These are phyloP conservation scores for Xanthoconium separans DNA, from an alignment of 1,284 basidiomycete species.

Conservation along the genomic window DNA sequence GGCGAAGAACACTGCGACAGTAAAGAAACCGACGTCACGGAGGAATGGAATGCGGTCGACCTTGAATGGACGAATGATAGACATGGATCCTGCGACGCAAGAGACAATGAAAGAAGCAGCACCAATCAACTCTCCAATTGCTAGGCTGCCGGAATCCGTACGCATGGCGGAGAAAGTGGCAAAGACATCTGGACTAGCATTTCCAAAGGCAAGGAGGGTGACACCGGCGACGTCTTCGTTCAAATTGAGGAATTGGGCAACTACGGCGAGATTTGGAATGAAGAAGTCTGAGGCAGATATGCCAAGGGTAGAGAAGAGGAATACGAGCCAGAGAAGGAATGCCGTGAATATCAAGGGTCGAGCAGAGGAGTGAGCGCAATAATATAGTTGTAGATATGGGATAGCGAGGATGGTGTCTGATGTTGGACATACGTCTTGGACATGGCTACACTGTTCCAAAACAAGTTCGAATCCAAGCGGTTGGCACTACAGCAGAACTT, in stretches of 20 bases:
- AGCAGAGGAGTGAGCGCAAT: slow-evolving; percentile 52
- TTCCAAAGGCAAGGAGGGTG: slow-evolving; percentile 92
- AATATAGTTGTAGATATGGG: slow-evolving; percentile 68
- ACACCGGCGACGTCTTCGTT: slow-evolving; percentile 92
- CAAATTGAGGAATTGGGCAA: slow-evolving; percentile 78
- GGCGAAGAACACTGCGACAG: slow-evolving; percentile 71
- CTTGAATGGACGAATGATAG: slow-evolving; percentile 90
- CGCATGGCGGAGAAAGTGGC: slow-evolving; percentile 94
- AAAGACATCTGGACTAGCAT: slow-evolving; percentile 91
- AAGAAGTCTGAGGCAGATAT: slow-evolving; percentile 96
- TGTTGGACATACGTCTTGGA: slow-evolving; percentile 49
- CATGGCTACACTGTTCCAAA: slow-evolving; percentile 65
- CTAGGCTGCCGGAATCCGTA: slow-evolving; percentile 81
- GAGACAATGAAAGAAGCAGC: slow-evolving; percentile 96
- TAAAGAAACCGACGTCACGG: slow-evolving; percentile 94
- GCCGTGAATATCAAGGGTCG: slow-evolving; percentile 61
- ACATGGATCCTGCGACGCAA: slow-evolving; percentile 96
- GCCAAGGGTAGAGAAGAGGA: slow-evolving; percentile 87
- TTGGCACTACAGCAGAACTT: slow-evolving; percentile 45
- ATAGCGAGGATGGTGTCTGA: slow-evolving; percentile 67
- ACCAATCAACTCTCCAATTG: slow-evolving; percentile 93
- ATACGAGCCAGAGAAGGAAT: slow-evolving; percentile 74
- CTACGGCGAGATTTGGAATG: slow-evolving; percentile 88
- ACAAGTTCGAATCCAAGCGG: slow-evolving; percentile 53
- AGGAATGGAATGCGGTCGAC: slow-evolving; percentile 82